Base-by-base conservation (phyloP, 495 filamentous ascomycete genomes). In the Daldinia decipiens region DNA sequence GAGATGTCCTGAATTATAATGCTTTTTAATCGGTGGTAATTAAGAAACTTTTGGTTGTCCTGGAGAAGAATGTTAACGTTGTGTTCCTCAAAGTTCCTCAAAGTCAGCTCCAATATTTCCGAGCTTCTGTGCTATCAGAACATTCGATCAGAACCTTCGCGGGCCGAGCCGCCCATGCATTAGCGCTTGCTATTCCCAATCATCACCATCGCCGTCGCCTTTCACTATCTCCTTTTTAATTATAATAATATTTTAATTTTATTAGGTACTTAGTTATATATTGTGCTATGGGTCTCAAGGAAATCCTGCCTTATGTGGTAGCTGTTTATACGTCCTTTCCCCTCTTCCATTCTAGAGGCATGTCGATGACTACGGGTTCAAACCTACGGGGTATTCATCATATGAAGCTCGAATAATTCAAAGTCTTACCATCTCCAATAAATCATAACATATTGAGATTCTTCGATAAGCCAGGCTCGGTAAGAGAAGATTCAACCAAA, bases 81-180 rank as follows among this genome's bases (percentile, higher is more conserved):
- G 7, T 19, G 50, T 52, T 34, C 53, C 43, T 47, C 17, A 4
- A 19, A 34, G 50, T 52, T 34, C 53, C 43, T 47, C 17, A 4
- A 19, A 34, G 17, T 56, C 29, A 34, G 17, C 53, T 19, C 27
- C 29, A 56, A 31, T 31, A n/a, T 43, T 67, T 43, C 24, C 21
- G 24, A 59, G 56, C 50, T 52, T 59, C 38, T 31, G 24, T 17
- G 53, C 31, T 21, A 56, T 19, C 29, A 36, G 5, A 19, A 15
- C 17, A 11, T 34, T 70, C n/a, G n/a, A 56, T 19, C 29, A 36
- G 5, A 19, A 15, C 17, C 5, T 34, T 70, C 50, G 50, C 67
- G 67, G 67, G 24, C 67, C 67, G 67, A 39, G 50, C 67, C 67
- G 61, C 1, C 12, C 17, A 51, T 65, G 67, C 67, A 65, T 70